These are phyloP conservation scores for Thuja plicata DNA, from an alignment of 83 land plant genomes.

Conservation along the genomic window DNA sequence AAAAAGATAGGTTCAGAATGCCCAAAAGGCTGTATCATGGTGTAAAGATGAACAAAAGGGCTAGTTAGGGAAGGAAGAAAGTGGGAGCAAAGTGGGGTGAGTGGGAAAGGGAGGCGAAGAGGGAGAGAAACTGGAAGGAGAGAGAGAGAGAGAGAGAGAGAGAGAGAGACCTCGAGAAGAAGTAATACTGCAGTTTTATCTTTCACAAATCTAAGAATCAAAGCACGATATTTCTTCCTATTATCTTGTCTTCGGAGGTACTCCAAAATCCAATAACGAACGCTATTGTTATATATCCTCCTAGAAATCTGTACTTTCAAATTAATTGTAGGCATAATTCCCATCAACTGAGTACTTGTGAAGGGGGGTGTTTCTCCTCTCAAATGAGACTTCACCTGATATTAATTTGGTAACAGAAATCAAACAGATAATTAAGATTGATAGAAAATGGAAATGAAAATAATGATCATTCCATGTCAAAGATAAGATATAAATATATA, in stretches of 20 bases:
- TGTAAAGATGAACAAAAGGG: background rate
- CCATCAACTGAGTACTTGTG: slow-evolving; percentile 62
- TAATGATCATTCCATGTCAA: slow-evolving; percentile 8
- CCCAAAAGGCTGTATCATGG: background rate
- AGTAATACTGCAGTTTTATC: slow-evolving; percentile 61
- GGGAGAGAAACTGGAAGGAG: background rate
- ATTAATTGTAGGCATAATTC: slow-evolving; percentile 43
- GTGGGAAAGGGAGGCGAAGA: background rate
- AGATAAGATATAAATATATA: slow-evolving; percentile 1
- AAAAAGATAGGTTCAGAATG: too few relatives aligned
- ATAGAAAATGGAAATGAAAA: slow-evolving; percentile 7
- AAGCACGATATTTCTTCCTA: slow-evolving; percentile 50
- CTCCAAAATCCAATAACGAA: slow-evolving; percentile 77
- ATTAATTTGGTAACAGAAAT: slow-evolving; percentile 11
- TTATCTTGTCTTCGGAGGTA: slow-evolving; percentile 69
- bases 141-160: background rate
- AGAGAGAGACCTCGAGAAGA: slow-evolving; percentile 49
- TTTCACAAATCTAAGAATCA: slow-evolving; percentile 67
- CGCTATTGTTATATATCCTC: slow-evolving; percentile 42
- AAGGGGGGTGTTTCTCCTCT: slow-evolving; percentile 67
- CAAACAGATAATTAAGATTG: background rate
- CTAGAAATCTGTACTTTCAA: slow-evolving; percentile 42
- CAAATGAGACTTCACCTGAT: slow-evolving; percentile 82
- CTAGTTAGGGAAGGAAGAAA: background rate
- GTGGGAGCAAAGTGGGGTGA: background rate